Evolutionary conservation across 2,329 filamentous ascomycete genomes (phyloP).

Genomic region (Fusarium paranaense): DNA sequence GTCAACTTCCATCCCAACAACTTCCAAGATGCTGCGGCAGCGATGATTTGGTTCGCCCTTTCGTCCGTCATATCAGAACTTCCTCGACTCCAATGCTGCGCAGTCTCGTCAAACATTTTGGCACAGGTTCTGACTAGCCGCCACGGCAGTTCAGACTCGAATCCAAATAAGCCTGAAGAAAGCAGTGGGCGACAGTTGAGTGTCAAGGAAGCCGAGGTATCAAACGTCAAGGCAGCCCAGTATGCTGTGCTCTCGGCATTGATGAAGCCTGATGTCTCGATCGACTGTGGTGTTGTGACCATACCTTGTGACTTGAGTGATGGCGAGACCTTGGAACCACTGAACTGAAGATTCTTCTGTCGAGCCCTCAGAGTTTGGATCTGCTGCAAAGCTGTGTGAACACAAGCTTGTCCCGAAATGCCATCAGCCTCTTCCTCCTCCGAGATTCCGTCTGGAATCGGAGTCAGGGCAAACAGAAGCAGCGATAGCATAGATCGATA

Average conservation of each 20-base stretch:
- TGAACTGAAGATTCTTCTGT: slow-evolving; percentile 54
- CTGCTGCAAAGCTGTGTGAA: slow-evolving; percentile 56
- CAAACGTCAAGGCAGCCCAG: slow-evolving; percentile 56
- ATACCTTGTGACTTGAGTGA: slow-evolving; percentile 33
- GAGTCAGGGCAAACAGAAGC: slow-evolving; percentile 54
- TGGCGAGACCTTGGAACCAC: slow-evolving; percentile 53
- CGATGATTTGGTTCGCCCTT: slow-evolving; percentile 47
- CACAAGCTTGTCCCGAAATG: slow-evolving; percentile 53
- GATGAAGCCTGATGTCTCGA: slow-evolving; percentile 49
- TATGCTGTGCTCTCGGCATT: slow-evolving; percentile 53
- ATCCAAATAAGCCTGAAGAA: slow-evolving; percentile 52
- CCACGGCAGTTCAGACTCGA: slow-evolving; percentile 47
- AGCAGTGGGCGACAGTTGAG: slow-evolving; percentile 54
- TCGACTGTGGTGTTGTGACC: slow-evolving; percentile 41
- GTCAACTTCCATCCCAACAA: slow-evolving; percentile 48
- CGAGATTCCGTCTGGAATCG: slow-evolving; percentile 53
- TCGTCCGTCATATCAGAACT: slow-evolving; percentile 47
- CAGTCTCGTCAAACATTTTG: slow-evolving; percentile 46
- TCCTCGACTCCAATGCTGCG: slow-evolving; percentile 41
- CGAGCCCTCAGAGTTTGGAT: slow-evolving; percentile 53
- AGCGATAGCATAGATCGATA: slow-evolving; percentile 56
- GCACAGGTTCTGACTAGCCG: slow-evolving; percentile 43
- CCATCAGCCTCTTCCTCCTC: slow-evolving; percentile 56
- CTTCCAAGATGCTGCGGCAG: slow-evolving; percentile 45
- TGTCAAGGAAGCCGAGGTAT: slow-evolving; percentile 55